Evolutionary conservation across 257 asterid species (phyloP).

Genomic region (Solanum etuberosum): DNA sequence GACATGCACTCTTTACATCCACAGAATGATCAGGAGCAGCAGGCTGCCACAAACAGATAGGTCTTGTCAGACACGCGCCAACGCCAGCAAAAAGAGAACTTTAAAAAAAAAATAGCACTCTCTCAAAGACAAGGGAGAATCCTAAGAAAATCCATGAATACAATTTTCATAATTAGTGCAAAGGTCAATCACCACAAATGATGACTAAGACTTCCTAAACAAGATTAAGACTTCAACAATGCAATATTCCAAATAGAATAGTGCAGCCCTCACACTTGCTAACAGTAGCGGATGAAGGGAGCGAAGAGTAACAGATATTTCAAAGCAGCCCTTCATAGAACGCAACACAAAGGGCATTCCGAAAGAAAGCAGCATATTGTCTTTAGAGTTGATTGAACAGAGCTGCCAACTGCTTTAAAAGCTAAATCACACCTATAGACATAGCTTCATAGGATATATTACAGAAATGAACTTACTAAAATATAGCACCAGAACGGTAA

Average conservation of each 20-base stretch:
- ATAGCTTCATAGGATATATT: neutral
- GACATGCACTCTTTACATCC: conserved; percentile 9
- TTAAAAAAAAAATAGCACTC: neutral
- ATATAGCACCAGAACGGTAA: neutral
- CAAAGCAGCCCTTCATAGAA: neutral
- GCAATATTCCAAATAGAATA: neutral
- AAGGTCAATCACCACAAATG: neutral
- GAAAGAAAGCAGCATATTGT: neutral
- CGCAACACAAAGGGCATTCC: neutral
- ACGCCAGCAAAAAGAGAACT: neutral
- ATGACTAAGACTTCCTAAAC: neutral
- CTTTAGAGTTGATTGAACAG: neutral
- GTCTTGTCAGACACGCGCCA: neutral
- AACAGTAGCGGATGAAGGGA: neutral
- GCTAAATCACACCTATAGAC: neutral
- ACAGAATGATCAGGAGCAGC: conserved; percentile 12
- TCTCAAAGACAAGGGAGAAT: neutral
- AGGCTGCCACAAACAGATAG: conserved; percentile 12
- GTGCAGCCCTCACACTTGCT: neutral
- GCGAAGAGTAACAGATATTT: neutral
- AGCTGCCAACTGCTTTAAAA: neutral
- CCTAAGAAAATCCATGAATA: neutral
- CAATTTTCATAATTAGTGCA: neutral
- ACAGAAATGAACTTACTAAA: neutral
- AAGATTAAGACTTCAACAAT: neutral